Base-by-base conservation (phyloP, 2,329 filamentous ascomycete genomes). In the Penicillium palitans region DNA sequence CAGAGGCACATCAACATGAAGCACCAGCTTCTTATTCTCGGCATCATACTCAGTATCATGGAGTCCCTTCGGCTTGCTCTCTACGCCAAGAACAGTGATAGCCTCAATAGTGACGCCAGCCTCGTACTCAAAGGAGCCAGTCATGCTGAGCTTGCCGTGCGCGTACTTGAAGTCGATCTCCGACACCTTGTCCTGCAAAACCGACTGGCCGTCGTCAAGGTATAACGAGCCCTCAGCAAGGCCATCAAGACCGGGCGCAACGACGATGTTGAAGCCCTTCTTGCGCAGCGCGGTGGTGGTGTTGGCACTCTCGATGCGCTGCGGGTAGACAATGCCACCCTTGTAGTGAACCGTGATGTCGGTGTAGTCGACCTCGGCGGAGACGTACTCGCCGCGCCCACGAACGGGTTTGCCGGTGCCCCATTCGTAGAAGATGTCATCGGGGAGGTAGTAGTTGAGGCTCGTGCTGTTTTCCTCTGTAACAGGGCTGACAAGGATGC, bases 131-230 rank as follows among this genome's bases (percentile, higher is more conserved):
- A 74, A 71, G 9, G 60, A 59, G 8, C 72, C 71, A 27, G 64
- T 61, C 29, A 73, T 59, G 37, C 41, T 57, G 29, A 71, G 78
- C 59, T 68, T 65, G 35, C 83, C 82, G 2, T 79, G 71, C 47
- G 81, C 75, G 68, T 85, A 92, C 3, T 69, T 65, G 65, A 92
- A 89, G 12, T 76, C 73, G 52, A 91, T 79, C 55, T 84, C 77
- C 13, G 81, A 85, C 24, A 80, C 83, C 0, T 58, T 39, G 2
- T 61, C 47, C 73, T 90, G 89, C 59, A 84, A 78, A 52, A 92
- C 66, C 39, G 82, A 86, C 57, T 86, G 84, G 5, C 90, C 90
- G 60, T 95, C 90, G 63, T 95, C 90, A 4, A 93, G 76, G 70
- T 93, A 93, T 52, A 95, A 77, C 50, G 80, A 78, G 0, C 90